phyloP scores from a whole-genome alignment of 2,329 filamentous ascomycete species.

The Pestalotiopsis sp. region DNA sequence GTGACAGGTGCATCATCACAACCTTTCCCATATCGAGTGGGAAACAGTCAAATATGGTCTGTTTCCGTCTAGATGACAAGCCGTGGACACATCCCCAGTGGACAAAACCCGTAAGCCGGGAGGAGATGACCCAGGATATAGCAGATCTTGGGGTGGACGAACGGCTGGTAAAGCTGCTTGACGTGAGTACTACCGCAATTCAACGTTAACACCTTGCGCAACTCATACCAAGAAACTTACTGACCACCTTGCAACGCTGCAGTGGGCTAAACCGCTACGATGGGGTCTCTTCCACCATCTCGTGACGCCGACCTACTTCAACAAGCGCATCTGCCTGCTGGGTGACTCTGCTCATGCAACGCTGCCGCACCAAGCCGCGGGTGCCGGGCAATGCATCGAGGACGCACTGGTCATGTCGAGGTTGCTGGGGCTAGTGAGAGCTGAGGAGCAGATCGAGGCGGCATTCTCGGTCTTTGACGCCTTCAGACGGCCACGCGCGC shows the following conservation, averaged over 20 bases:
- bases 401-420: slow-evolving; percentile 27
- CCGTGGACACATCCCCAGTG: slow-evolving; percentile 24
- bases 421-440: slow-evolving; percentile 22
- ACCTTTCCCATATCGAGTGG: slow-evolving; percentile 30
- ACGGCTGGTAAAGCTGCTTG: slow-evolving; percentile 23
- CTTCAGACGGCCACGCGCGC: slow-evolving; percentile 32
- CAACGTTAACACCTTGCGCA: neutral
- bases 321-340: slow-evolving; percentile 23
- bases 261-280: slow-evolving; percentile 23
- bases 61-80: slow-evolving; percentile 21
- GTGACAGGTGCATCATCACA: slow-evolving; percentile 20
- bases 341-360: slow-evolving; percentile 29
- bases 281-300: slow-evolving; percentile 29
- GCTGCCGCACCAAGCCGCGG: slow-evolving; percentile 27
- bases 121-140: slow-evolving; percentile 26
- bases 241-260: neutral
- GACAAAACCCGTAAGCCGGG: slow-evolving; percentile 22
- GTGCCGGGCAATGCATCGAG: slow-evolving; percentile 28
- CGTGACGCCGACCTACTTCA: slow-evolving; percentile 25
- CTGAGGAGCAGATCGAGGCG: slow-evolving; percentile 19
- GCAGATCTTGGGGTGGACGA: slow-evolving; percentile 21
- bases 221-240: neutral
- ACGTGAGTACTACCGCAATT: slow-evolving; percentile 13
- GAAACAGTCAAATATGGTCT: slow-evolving; percentile 26
- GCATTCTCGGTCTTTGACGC: slow-evolving; percentile 31